These are phyloP conservation scores for Petunia axillaris DNA, from an alignment of 257 asterid species.

Conservation along the genomic window DNA sequence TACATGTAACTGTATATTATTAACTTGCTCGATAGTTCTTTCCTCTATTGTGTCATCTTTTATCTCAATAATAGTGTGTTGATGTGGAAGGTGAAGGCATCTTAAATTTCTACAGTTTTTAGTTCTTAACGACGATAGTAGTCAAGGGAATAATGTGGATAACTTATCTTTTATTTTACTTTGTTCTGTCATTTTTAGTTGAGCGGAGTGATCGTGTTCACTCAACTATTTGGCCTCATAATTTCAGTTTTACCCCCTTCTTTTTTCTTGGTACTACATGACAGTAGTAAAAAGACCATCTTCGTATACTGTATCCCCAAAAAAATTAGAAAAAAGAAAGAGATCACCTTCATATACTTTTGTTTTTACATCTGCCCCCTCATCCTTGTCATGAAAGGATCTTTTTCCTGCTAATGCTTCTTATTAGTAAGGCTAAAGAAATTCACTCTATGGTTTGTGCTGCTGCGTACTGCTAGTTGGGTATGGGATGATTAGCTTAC, in stretches of 20 bases:
- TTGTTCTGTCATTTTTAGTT: neutral
- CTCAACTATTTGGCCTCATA: neutral
- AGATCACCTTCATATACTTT: neutral
- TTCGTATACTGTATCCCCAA: neutral
- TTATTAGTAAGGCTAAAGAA: neutral
- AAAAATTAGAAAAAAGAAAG: neutral
- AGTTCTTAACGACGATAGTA: neutral
- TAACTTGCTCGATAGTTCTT: neutral
- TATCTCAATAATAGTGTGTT: constrained; percentile 3
- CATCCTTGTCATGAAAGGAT: neutral
- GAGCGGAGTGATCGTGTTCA: neutral
- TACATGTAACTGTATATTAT: neutral
- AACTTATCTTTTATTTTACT: neutral
- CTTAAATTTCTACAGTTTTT: neutral
- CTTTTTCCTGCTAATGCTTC: neutral
- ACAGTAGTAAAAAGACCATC: neutral
- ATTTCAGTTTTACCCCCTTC: neutral
- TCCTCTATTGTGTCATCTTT: neutral
- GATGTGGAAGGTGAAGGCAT: constrained; percentile 20
- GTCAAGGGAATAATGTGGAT: neutral
- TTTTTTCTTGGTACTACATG: neutral
- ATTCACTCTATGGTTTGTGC: neutral
- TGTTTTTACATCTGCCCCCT: neutral
- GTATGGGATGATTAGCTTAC: neutral
- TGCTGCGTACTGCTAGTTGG: constrained; percentile 4